A percentile compares a stretch with the other conserved stretches of the same genome.
Conservation (phyloP, 2,329 filamentous ascomycete genomes). For the Phaeosphaeriaceae sp. region DNA sequence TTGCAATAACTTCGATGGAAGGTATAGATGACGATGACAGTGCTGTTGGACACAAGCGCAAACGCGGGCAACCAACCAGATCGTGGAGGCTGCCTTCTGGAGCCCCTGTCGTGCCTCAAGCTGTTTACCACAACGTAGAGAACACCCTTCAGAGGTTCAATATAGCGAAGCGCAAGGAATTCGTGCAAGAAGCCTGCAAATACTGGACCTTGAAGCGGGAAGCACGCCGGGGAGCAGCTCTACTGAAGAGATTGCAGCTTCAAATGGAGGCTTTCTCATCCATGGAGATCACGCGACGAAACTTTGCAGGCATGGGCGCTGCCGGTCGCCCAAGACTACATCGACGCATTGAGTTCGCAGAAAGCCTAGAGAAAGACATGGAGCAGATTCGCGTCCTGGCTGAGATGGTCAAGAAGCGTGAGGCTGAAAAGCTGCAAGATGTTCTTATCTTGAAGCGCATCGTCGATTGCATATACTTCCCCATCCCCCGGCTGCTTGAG, state of each 20-base stretch:
- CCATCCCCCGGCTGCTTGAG: slow-evolving; percentile 76
- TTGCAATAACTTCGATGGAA: slow-evolving; percentile 61
- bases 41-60: slow-evolving; percentile 65
- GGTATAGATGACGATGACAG: slow-evolving; percentile 57
- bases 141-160: slow-evolving; percentile 82
- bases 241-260: slow-evolving; percentile 90
- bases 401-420: slow-evolving; percentile 74
- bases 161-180: slow-evolving; percentile 88
- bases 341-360: slow-evolving; percentile 86
- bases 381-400: slow-evolving; percentile 76
- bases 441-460: slow-evolving; percentile 78
- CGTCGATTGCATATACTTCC: slow-evolving; percentile 91
- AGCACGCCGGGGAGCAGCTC: slow-evolving; percentile 84
- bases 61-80: slow-evolving; percentile 63
- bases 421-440: slow-evolving; percentile 78
- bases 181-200: slow-evolving; percentile 88
- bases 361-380: slow-evolving; percentile 77
- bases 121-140: slow-evolving; percentile 86
- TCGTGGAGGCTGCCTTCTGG: slow-evolving; percentile 94
- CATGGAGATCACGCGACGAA: slow-evolving; percentile 93
- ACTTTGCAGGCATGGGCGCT: slow-evolving; percentile 94
- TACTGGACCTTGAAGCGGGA: slow-evolving; percentile 99
- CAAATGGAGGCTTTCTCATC: slow-evolving; percentile 97
- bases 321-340: slow-evolving; percentile 78
- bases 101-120: slow-evolving; percentile 89